Evolutionary conservation across 2,329 filamentous ascomycete species (phyloP), one percentile per base, ranked within the genome.

Genomic region (Pseudopithomyces maydicus): DNA sequence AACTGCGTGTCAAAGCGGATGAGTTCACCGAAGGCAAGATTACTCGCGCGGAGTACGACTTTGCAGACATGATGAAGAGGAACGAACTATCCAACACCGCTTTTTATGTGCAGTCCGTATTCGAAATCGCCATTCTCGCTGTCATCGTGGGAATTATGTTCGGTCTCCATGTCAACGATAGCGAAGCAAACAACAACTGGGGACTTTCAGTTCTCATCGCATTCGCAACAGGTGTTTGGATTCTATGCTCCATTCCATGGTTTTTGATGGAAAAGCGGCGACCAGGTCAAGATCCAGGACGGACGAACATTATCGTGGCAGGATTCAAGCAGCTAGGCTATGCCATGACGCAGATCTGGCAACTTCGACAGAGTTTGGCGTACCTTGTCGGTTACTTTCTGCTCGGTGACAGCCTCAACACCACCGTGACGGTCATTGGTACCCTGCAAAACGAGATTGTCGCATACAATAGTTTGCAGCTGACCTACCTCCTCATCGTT

Each of bases 391-490:
- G 81, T 2, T 90, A 89, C 67, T 90, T 90, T 68, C 77, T 90
- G 1, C 81, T 90, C 0, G 87, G 86, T n/a, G 88, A 90, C 72
- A 87, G 84, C 1, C 78, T 90, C 35, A 90, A 90, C 70, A 90
- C 88, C 0, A 89, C 87, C 0, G 85, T 89, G 5, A 90, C 88
- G 0, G 86, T 90, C 20, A 85, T 90, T 32, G 80, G 77, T 0
- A 90, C 86, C 0, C 73, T 89, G 5, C 88, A 90, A 66, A 89
- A 89, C 62, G 79, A 80, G 35, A 82, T 89, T 3, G 86, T 90
- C 2, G 78, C 81, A 3, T 90, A 89, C 72, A 85, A 88, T 65
- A 87, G 85, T 0, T 76, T 90, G 23, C 81, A 86, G 46, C 71
- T 89, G 6, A 89, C 86, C 0, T 90, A 90, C 65, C 81, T 90